Conservation (phyloP, 192 early-diverging fungal species). For the Backusella luteola region DNA sequence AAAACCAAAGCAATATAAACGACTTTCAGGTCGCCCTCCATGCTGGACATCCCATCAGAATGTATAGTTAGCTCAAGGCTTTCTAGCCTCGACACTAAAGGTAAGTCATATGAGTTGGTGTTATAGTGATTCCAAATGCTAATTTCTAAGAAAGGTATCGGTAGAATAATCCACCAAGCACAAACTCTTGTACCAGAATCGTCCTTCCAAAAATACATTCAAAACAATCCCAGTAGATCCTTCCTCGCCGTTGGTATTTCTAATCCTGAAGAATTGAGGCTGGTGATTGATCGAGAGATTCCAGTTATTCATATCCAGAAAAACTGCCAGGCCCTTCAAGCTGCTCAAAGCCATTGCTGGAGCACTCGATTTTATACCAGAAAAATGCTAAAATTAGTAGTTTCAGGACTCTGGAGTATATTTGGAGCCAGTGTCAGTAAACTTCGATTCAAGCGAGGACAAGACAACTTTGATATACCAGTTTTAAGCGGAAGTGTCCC, state of each 20-base stretch:
- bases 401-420: conserved; percentile 9
- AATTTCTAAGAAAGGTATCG: not conserved
- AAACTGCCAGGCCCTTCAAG: conserved; percentile 15
- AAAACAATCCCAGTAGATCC: not conserved
- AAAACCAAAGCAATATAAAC: not conserved
- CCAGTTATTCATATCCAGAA: conserved; percentile 26
- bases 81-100: not conserved
- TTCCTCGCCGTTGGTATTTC: conserved; percentile 23
- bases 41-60: conserved; percentile 5
- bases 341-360: conserved; percentile 1
- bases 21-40: not conserved
- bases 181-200: not conserved
- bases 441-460: not conserved
- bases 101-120: not conserved
- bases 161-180: not conserved
- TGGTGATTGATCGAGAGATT: not conserved
- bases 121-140: not conserved
- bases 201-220: not conserved
- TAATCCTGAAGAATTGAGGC: conserved; percentile 23
- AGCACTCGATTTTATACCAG: not conserved
- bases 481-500: not conserved
- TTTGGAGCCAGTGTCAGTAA: not conserved
- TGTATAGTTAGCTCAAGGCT: not conserved
- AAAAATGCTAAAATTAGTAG: not conserved
- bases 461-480: not conserved